Evolutionary conservation across 1,284 basidiomycete genomes (phyloP).

Genomic region (Coniferiporia sulphurascens): DNA sequence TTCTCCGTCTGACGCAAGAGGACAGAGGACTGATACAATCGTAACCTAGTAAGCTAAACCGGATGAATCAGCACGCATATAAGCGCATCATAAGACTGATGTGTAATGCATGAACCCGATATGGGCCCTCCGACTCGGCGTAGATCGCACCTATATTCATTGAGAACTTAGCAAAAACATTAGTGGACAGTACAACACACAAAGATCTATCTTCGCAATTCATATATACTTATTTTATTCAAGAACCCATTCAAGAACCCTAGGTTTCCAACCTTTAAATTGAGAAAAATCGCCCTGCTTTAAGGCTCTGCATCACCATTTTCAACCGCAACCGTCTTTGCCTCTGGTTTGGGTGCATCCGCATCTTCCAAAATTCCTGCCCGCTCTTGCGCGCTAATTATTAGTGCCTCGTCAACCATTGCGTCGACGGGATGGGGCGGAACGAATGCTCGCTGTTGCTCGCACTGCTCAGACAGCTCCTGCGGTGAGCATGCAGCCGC

Average conservation of each 20-base stretch:
- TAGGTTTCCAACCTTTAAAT: no score
- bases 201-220: neutral
- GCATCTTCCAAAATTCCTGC: neutral
- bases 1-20: neutral
- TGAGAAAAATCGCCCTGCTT: neutral
- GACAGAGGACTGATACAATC: neutral
- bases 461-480: conserved; percentile 75
- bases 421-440: conserved; percentile 48
- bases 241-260: neutral
- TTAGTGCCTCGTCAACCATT: conserved; percentile 43
- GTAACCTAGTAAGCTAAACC: neutral
- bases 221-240: neutral
- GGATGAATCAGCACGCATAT: neutral
- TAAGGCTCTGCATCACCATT: neutral
- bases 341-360: neutral
- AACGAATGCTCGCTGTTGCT: conserved; percentile 50
- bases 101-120: no score
- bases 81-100: no score
- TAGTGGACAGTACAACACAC: neutral
- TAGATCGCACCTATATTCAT: neutral
- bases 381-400: conserved; percentile 29
- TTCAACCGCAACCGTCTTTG: neutral
- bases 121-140: no score
- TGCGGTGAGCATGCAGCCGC: conserved; percentile 70
- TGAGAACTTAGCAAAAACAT: neutral